These are phyloP conservation scores for Candida odintsovae DNA, from an alignment of 805 yeast genomes.

Conservation along the genomic window DNA sequence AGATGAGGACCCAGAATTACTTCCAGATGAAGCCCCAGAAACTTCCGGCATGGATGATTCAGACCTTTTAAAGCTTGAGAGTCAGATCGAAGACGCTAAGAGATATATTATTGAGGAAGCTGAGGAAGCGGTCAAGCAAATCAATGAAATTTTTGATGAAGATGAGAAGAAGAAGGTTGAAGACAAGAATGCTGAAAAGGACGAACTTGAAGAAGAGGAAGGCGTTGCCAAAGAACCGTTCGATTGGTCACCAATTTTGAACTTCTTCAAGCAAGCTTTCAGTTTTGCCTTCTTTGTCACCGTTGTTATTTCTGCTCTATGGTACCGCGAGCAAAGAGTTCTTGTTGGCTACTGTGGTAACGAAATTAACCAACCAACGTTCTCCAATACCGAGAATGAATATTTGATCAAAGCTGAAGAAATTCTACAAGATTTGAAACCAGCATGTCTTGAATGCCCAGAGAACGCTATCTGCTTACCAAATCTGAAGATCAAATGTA, in stretches of 20 bases:
- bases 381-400: constrained; percentile 26
- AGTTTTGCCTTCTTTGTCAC: constrained; percentile 33
- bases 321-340: constrained; percentile 62
- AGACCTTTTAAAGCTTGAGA: constrained; percentile 17
- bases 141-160: constrained; percentile 16
- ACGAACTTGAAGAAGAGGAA: constrained; percentile 1
- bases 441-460: constrained; percentile 75
- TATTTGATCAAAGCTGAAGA: constrained; percentile 35
- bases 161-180: constrained; percentile 5
- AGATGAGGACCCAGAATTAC: constrained; percentile 3
- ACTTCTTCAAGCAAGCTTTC: constrained; percentile 20
- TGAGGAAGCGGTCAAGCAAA: constrained; percentile 23
- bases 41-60: constrained; percentile 11
- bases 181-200: constrained; percentile 11
- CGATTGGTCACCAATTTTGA: constrained; percentile 5
- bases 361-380: constrained; percentile 42
- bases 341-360: constrained; percentile 73
- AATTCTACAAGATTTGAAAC: constrained; percentile 43
- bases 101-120: constrained; percentile 20
- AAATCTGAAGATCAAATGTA: constrained; percentile 57
- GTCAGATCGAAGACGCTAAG: constrained; percentile 21
- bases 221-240: constrained; percentile 2
- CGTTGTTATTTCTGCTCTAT: constrained; percentile 37
- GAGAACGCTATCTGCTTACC: constrained; percentile 70
- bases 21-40: constrained; percentile 7